phyloP scores from a whole-genome alignment of 1,139 yeast genomes.

The Ashbya aceris region DNA sequence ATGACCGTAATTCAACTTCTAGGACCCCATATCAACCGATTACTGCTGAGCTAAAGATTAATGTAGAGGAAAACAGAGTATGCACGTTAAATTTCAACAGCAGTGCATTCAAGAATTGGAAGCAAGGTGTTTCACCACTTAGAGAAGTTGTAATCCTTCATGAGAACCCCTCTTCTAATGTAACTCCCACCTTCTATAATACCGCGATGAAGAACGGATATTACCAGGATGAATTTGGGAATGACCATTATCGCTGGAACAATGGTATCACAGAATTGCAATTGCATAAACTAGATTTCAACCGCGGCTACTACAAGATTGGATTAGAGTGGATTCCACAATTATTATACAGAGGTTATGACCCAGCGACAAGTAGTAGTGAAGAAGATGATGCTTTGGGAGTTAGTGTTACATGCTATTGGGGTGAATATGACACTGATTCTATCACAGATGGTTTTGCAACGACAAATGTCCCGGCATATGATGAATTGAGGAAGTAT shows the following conservation, averaged over 20 bases:
- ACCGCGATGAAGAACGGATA: conserved; percentile 2
- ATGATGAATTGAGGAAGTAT: conserved; percentile 54
- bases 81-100: conserved; percentile 54
- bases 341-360: conserved; percentile 33
- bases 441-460: conserved; percentile 32
- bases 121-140: conserved; percentile 44
- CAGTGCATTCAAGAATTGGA: conserved; percentile 31
- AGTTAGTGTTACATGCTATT: conserved; percentile 52
- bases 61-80: conserved; percentile 52
- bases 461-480: conserved; percentile 52
- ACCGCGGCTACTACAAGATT: conserved; percentile 43
- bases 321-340: conserved; percentile 76
- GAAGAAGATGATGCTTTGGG: conserved; percentile 39
- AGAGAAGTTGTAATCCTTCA: conserved; percentile 47
- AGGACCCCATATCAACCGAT: conserved; percentile 57
- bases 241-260: conserved; percentile 42
- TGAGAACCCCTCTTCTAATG: conserved; percentile 22
- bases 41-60: conserved; percentile 50
- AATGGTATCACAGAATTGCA: conserved; percentile 55
- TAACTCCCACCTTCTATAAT: not conserved
- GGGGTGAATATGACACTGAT: conserved; percentile 59
- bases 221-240: conserved; percentile 4
- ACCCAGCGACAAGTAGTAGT: conserved; percentile 7
- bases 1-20: conserved; percentile 34
- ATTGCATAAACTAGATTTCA: conserved; percentile 59